Conservation (phyloP, 75 land plant genomes). For the Isoetes taiwanensis region DNA sequence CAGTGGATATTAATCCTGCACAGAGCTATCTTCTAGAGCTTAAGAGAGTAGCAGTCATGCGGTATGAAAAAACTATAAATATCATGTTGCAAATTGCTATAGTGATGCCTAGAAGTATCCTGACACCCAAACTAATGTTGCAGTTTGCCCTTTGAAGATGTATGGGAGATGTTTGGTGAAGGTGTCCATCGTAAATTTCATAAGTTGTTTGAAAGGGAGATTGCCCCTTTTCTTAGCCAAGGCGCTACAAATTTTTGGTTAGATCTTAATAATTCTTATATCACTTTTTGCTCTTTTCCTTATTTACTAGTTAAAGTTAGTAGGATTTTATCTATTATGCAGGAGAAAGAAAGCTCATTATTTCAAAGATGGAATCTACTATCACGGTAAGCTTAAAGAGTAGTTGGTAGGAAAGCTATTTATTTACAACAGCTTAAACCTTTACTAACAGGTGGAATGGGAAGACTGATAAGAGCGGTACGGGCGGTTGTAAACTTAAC, state of each 20-base stretch:
- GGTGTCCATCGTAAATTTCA: slow-evolving; percentile 27
- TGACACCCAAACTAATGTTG: neutral
- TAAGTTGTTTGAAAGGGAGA: slow-evolving; percentile 14
- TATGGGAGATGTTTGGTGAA: slow-evolving; percentile 34
- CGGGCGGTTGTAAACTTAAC: slow-evolving; percentile 22
- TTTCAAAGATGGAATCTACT: slow-evolving; percentile 31
- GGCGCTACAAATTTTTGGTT: slow-evolving; percentile 34
- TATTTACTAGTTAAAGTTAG: too few species aligned
- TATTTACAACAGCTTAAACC: neutral
- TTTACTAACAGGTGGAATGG: slow-evolving; percentile 19
- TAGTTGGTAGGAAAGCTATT: neutral
- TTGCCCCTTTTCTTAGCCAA: slow-evolving; percentile 30
- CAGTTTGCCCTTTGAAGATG: slow-evolving; percentile 29
- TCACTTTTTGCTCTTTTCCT: too few species aligned
- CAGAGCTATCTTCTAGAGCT: slow-evolving; percentile 35
- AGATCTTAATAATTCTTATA: too few species aligned
- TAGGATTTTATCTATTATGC: too few species aligned
- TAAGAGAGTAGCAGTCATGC: slow-evolving; percentile 18
- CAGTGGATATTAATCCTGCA: slow-evolving; percentile 36
- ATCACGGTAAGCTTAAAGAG: slow-evolving; percentile 18
- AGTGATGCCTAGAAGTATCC: neutral
- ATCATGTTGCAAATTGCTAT: neutral
- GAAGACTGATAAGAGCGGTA: slow-evolving; percentile 28
- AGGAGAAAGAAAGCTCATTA: slow-evolving; percentile 20
- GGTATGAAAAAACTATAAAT: slow-evolving; percentile 7